These are phyloP conservation scores for Salvia sclarea DNA, from an alignment of 305 asterid species.

Conservation along the genomic window DNA sequence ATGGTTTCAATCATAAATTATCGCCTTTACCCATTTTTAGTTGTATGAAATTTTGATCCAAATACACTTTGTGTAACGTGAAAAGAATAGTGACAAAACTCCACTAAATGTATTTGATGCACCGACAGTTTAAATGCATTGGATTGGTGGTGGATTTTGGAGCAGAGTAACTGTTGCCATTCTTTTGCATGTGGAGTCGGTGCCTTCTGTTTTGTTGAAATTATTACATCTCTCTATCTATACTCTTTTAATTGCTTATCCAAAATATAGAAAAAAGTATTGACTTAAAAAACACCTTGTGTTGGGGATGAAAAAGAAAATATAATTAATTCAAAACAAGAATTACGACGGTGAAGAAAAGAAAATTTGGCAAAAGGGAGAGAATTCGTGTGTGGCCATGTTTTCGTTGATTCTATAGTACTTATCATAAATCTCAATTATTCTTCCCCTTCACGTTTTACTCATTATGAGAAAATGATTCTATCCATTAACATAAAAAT, in stretches of 20 bases:
- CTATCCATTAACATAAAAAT: background rate
- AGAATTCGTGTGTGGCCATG: background rate
- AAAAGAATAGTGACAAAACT: background rate
- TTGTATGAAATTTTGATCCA: conserved; percentile 26
- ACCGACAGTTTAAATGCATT: background rate
- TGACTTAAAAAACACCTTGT: no score
- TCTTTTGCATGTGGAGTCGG: background rate
- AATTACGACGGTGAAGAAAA: no score
- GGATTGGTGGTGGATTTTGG: background rate
- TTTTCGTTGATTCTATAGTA: no score
- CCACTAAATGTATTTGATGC: conserved; percentile 30
- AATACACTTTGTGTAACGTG: conserved; percentile 3
- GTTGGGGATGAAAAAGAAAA: background rate
- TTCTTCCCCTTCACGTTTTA: conserved; percentile 4
- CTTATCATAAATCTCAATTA: no score
- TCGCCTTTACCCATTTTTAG: background rate
- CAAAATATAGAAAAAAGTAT: background rate
- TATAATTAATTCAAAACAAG: no score
- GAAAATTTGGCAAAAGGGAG: background rate
- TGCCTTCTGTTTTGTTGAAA: no score
- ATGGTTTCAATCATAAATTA: conserved; percentile 73
- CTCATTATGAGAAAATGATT: background rate
- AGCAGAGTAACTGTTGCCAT: background rate
- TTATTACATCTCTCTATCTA: no score
- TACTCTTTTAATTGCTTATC: background rate